Evolutionary conservation across 2,329 filamentous ascomycete species (phyloP).

Genomic region (Xylaria digitata): DNA sequence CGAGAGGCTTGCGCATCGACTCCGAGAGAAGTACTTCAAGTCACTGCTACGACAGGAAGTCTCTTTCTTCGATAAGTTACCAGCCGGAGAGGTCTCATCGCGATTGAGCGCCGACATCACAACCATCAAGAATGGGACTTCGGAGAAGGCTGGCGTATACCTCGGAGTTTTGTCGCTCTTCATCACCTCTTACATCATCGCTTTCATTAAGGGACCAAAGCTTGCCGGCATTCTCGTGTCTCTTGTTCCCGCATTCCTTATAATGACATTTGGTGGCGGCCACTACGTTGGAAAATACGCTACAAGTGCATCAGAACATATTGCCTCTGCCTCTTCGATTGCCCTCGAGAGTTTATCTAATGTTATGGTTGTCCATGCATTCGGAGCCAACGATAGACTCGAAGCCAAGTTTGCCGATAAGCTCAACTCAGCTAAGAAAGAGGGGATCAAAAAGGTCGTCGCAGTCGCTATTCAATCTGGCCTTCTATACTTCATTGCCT

Average conservation of each 20-base stretch:
- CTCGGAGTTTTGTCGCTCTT: conserved; percentile 69
- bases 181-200: conserved; percentile 69
- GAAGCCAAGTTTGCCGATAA: conserved; percentile 63
- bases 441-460: conserved; percentile 67
- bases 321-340: conserved; percentile 65
- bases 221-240: conserved; percentile 69
- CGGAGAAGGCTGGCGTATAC: conserved; percentile 71
- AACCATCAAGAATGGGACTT: conserved; percentile 68
- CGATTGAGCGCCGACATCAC: conserved; percentile 70
- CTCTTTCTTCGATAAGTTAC: conserved; percentile 67
- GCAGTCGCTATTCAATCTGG: conserved; percentile 68
- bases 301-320: conserved; percentile 57
- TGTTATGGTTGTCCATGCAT: conserved; percentile 65
- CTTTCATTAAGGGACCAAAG: conserved; percentile 68
- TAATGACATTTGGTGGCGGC: conserved; percentile 65
- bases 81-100: conserved; percentile 67
- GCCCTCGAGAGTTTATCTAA: conserved; percentile 66
- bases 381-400: conserved; percentile 63
- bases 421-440: conserved; percentile 58
- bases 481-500: conserved; percentile 74
- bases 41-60: conserved; percentile 67
- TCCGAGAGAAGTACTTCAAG: conserved; percentile 66
- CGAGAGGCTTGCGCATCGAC: conserved; percentile 65
- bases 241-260: conserved; percentile 64
- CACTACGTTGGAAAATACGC: conserved; percentile 61